Conservation (phyloP, 768 basidiomycete species). For the Coprinopsis strossmayeri region DNA sequence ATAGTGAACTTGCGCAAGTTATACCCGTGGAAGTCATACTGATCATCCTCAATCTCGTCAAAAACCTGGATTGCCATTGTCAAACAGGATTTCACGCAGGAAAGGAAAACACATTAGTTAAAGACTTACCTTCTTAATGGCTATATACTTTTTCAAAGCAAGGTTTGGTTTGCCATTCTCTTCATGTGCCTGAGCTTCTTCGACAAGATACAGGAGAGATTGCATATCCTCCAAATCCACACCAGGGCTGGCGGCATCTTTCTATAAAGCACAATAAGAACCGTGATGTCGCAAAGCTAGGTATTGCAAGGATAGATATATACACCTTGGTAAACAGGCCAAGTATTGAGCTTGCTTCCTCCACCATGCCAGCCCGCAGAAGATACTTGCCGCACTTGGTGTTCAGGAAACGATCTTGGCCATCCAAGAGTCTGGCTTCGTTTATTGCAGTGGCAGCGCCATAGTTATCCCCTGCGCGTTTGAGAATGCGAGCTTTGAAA, state of each 20-base stretch:
- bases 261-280: constrained; percentile 37
- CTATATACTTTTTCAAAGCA: constrained; percentile 81
- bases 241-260: constrained; percentile 71
- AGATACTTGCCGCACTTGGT: constrained; percentile 91
- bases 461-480: constrained; percentile 74
- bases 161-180: constrained; percentile 60
- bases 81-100: background rate
- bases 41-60: constrained; percentile 86
- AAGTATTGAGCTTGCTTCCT: constrained; percentile 67
- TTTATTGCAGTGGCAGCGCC: constrained; percentile 75
- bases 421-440: constrained; percentile 78
- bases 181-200: constrained; percentile 71
- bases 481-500: constrained; percentile 76
- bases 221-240: constrained; percentile 95
- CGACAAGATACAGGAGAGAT: constrained; percentile 77
- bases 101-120: constrained; percentile 15
- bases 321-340: constrained; percentile 88
- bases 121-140: constrained; percentile 73
- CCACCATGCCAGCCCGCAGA: constrained; percentile 72
- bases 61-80: constrained; percentile 48
- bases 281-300: background rate
- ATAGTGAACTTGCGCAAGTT: constrained; percentile 85
- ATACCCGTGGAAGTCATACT: constrained; percentile 97
- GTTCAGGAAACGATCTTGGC: constrained; percentile 94
- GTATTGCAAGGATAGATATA: background rate